phyloP scores from a whole-genome alignment of 805 yeast genomes.

The Candida peoriensis region DNA sequence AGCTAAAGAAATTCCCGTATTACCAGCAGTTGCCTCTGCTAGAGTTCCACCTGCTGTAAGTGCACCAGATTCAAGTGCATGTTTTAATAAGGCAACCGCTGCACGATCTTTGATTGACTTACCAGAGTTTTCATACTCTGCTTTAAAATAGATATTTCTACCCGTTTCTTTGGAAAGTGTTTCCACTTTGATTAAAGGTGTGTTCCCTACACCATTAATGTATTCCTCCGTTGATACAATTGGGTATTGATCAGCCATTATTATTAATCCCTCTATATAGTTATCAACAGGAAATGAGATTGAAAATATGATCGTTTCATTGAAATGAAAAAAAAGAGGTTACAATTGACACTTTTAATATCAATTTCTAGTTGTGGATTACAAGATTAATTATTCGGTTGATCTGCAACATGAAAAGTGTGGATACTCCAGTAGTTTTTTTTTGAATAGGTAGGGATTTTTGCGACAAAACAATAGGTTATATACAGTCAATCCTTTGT shows the following conservation, averaged over 20 bases:
- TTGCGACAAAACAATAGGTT: too few relatives aligned
- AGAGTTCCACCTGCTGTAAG: slow-evolving; percentile 62
- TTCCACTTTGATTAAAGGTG: slow-evolving; percentile 62
- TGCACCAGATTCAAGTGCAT: slow-evolving; percentile 48
- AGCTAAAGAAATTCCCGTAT: slow-evolving; percentile 80
- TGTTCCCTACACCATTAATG: slow-evolving; percentile 48
- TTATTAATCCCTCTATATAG: too few relatives aligned
- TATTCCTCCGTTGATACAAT: slow-evolving; percentile 11
- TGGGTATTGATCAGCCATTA: slow-evolving; percentile 7
- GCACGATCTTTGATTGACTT: slow-evolving; percentile 84
- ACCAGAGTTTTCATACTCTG: slow-evolving; percentile 73
- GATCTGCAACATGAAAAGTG: too few relatives aligned
- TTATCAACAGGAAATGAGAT: too few relatives aligned
- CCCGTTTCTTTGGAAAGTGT: slow-evolving; percentile 59
- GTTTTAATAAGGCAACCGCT: slow-evolving; percentile 61
- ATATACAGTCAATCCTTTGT: too few relatives aligned
- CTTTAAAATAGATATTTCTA: slow-evolving; percentile 67
- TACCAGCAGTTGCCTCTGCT: slow-evolving; percentile 82
- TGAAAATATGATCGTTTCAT: too few relatives aligned
- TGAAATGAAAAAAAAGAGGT: too few relatives aligned
- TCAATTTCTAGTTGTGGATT: too few relatives aligned
- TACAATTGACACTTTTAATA: too few relatives aligned
- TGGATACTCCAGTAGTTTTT: too few relatives aligned
- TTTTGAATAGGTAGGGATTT: too few relatives aligned
- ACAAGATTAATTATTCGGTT: too few relatives aligned